A percentile compares a stretch with the other conserved stretches of the same genome.
Evolutionary conservation across 345 rosid species (phyloP).

Genomic region (Psidium guajava): DNA sequence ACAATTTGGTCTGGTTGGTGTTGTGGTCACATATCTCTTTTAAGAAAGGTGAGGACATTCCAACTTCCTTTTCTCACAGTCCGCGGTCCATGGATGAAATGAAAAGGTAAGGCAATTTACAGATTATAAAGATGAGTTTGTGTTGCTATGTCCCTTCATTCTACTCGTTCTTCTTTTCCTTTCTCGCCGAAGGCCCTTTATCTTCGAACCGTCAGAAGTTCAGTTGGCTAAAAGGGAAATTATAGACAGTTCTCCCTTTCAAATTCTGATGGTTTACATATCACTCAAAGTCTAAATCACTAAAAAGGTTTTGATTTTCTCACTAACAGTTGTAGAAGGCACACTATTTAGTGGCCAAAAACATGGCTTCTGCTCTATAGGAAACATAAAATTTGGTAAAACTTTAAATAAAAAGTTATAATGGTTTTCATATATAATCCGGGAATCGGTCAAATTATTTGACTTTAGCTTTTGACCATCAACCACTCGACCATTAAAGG

Average conservation of each 20-base stretch:
- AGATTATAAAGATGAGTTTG: neutral
- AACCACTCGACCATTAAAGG: neutral
- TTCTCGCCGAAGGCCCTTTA: neutral
- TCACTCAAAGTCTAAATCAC: neutral
- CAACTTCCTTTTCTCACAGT: constrained; percentile 7
- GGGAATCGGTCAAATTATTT: too few species aligned
- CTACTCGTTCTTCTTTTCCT: neutral
- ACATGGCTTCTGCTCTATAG: neutral
- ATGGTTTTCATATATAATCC: neutral
- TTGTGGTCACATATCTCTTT: constrained; percentile 23
- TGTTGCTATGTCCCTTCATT: neutral
- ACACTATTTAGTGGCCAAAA: neutral
- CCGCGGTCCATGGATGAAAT: neutral
- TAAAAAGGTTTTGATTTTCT: neutral
- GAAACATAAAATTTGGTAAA: too few species aligned
- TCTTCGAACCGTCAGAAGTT: neutral
- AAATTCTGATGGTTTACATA: neutral
- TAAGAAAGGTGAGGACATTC: constrained; percentile 25
- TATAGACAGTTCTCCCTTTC: neutral
- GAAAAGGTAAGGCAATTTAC: neutral
- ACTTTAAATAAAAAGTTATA: neutral
- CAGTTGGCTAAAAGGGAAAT: neutral
- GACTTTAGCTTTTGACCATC: neutral
- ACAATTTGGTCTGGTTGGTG: constrained; percentile 3
- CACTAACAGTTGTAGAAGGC: neutral